Evolutionary conservation across 495 filamentous ascomycete genomes (phyloP).

Genomic region (Hypoxylon subgilvum): DNA sequence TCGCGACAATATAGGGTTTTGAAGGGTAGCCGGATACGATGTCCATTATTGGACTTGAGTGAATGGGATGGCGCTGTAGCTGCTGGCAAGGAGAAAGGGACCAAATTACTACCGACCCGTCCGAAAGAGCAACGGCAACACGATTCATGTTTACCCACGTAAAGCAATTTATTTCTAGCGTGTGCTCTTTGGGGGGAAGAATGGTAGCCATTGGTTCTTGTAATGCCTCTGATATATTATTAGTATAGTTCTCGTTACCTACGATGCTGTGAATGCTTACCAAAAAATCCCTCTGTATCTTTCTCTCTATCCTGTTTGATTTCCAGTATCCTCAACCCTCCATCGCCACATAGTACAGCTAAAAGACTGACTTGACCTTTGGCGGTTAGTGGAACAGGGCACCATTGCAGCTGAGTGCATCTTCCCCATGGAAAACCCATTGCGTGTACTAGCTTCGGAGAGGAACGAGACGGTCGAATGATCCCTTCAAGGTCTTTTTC

Average conservation of each 20-base stretch:
- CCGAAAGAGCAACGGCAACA: conserved; percentile 52
- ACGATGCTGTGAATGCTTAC: conserved; percentile 33
- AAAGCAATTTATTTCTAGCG: conserved; percentile 53
- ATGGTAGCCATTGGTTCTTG: conserved; percentile 49
- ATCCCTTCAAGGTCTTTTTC: conserved; percentile 23
- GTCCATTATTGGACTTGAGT: conserved; percentile 54
- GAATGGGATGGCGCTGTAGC: conserved; percentile 49
- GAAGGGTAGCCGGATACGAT: conserved; percentile 56
- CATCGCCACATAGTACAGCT: conserved; percentile 51
- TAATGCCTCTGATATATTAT: conserved; percentile 45
- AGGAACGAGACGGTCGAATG: conserved; percentile 24
- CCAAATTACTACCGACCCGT: conserved; percentile 56
- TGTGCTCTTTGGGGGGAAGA: conserved; percentile 47
- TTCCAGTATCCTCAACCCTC: conserved; percentile 50
- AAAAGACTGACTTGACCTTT: conserved; percentile 40
- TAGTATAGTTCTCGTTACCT: conserved; percentile 6
- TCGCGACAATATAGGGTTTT: conserved; percentile 51
- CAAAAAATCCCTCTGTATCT: conserved; percentile 36
- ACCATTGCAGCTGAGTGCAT: conserved; percentile 51
- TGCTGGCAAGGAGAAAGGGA: conserved; percentile 50
- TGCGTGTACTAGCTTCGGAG: conserved; percentile 39
- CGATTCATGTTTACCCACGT: conserved; percentile 58
- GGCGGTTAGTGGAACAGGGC: conserved; percentile 46
- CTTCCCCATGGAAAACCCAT: conserved; percentile 52
- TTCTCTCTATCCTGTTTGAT: conserved; percentile 27